Evolutionary conservation across 129 eudicot genomes (phyloP), one percentile per base, ranked within the genome.

Genomic region (Lactuca saligna): DNA sequence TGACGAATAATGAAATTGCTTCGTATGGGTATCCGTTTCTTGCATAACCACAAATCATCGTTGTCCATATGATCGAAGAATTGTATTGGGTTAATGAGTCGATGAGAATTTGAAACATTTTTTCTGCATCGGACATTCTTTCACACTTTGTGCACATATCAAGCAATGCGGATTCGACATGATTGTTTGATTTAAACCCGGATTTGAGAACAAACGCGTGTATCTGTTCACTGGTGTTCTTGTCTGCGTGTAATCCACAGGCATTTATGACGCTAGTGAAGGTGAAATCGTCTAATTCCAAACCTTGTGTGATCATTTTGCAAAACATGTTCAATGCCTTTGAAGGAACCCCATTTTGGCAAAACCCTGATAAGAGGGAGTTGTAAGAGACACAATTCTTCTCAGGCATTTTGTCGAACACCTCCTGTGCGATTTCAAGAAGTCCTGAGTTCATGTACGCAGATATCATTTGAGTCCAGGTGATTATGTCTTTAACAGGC

Each of bases 81-180:
- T 29, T 68, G 8, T 42, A 57, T 70, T 75, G 74, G 68, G 68
- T 64, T 55, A 49, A 50, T n/a, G 80, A 75, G 31, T 57, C 37
- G 67, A 32, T 65, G 54, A 57, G 29, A 66, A 87, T 62, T 48
- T 61, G 29, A 66, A 87, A 85, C 76, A 94, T 75, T 75, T 74
- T 68, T 73, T 89, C 90, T 50, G 99, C 99, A 76, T 89, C 96
- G 13, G 31, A 37, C 83, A 89, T 89, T 61, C 96, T 85, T 37
- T 77, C 93, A 65, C 97, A 94, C 76, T 85, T 85, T 16, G 99
- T 83, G 76, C 82, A 89, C 97, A 89, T 89, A 72, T 94, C 93
- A 57, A 94, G 74, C 69, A 94, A 73, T 8, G 93, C 90, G 25
- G 96, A 69, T 80, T 87, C 88, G 12, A 87, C 63, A 64, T 35